These are phyloP conservation scores for Cercospora zeae-maydis DNA, from an alignment of 2,329 filamentous ascomycete species.

Conservation along the genomic window DNA sequence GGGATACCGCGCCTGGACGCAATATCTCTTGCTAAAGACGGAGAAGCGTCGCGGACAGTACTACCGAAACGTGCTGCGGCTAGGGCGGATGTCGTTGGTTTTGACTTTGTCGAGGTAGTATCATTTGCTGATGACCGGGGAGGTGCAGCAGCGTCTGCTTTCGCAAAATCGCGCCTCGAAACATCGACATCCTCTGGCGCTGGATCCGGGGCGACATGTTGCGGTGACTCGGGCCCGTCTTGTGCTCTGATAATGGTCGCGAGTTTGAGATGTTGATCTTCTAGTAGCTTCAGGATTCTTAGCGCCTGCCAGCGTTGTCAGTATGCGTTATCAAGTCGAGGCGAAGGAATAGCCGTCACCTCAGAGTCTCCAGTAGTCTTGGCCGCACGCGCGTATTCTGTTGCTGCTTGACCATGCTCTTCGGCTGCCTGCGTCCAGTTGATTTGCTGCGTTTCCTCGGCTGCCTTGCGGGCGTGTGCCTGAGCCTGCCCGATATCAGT, in stretches of 20 bases:
- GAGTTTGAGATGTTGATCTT: constrained; percentile 80
- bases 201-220: background rate
- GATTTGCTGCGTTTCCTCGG: constrained; percentile 63
- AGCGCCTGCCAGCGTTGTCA: constrained; percentile 62
- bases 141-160: constrained; percentile 24
- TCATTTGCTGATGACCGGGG: background rate
- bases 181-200: constrained; percentile 21
- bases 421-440: constrained; percentile 79
- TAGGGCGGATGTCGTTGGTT: constrained; percentile 25
- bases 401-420: constrained; percentile 83
- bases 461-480: constrained; percentile 81
- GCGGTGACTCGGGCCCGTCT: constrained; percentile 16
- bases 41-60: constrained; percentile 34
- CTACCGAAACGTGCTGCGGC: constrained; percentile 28
- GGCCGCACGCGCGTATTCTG: constrained; percentile 82
- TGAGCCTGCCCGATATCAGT: constrained; percentile 60
- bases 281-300: constrained; percentile 77
- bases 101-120: constrained; percentile 12
- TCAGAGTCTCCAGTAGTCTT: constrained; percentile 62
- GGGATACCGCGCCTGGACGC: constrained; percentile 38
- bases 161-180: constrained; percentile 47
- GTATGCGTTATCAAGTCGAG: background rate
- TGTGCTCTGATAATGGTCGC: constrained; percentile 76
- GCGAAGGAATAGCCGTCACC: constrained; percentile 36
- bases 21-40: constrained; percentile 39